phyloP scores from a whole-genome alignment of 176 grass and related monocot species.

The Typha latifolia region DNA sequence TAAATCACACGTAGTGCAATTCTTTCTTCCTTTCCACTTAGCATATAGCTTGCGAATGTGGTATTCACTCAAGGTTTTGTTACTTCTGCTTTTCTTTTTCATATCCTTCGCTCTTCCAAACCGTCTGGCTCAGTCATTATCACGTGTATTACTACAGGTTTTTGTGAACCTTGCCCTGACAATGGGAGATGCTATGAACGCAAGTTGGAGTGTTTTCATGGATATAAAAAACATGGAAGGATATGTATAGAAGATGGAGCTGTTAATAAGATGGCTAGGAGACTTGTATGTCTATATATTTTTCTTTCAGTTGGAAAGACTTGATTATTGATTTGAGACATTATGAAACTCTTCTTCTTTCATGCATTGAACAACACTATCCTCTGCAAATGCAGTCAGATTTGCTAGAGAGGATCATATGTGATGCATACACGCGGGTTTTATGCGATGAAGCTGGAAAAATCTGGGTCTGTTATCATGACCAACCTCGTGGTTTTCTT shows the following conservation, averaged over 20 bases:
- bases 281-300: conserved; percentile 39
- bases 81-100: not conserved
- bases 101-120: not conserved
- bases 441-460: conserved; percentile 56
- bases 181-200: conserved; percentile 49
- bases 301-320: not conserved
- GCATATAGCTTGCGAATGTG: not conserved
- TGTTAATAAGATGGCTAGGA: conserved; percentile 43
- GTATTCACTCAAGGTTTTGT: not conserved
- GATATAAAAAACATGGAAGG: conserved; percentile 49
- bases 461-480: conserved; percentile 54
- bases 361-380: not conserved
- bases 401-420: conserved; percentile 43
- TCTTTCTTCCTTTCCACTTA: not conserved
- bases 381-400: conserved; percentile 39
- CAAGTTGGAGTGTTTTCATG: conserved; percentile 51
- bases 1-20: too few species aligned
- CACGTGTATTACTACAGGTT: conserved; percentile 30
- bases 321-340: not conserved
- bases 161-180: conserved; percentile 58
- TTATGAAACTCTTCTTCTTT: not conserved
- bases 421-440: conserved; percentile 43
- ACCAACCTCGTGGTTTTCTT: conserved; percentile 15
- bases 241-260: conserved; percentile 65
- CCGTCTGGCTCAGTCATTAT: not conserved